Percentiles rank a stretch among this genome's conserved stretches.
These are phyloP conservation scores for Casaregolazyma suthepensis DNA, from an alignment of 1,139 yeast species.

Conservation along the genomic window DNA sequence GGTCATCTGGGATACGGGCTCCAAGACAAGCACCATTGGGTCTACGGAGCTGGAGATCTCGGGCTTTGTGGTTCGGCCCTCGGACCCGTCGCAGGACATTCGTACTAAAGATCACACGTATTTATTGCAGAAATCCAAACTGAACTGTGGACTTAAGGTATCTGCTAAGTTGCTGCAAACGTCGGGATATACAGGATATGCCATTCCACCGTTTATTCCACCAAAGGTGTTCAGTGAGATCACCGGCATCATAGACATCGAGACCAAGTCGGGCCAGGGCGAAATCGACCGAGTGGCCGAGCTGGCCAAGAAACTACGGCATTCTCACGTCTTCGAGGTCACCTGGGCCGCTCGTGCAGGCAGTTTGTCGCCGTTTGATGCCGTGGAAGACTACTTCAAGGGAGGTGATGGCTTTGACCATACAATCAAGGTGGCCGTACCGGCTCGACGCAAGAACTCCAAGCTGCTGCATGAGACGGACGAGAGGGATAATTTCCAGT, in stretches of 20 bases:
- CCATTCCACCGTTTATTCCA: slow-evolving; percentile 27
- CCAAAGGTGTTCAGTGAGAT: slow-evolving; percentile 33
- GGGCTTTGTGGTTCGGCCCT: neutral
- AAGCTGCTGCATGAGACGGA: slow-evolving; percentile 17
- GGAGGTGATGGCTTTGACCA: slow-evolving; percentile 58
- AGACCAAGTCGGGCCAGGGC: neutral
- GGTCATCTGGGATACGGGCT: slow-evolving; percentile 33
- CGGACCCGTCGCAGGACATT: slow-evolving; percentile 54
- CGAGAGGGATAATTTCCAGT: slow-evolving; percentile 19
- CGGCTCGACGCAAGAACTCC: slow-evolving; percentile 3
- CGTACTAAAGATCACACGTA: slow-evolving; percentile 55
- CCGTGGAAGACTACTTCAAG: slow-evolving; percentile 68
- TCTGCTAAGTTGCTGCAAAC: slow-evolving; percentile 42
- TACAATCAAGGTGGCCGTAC: neutral
- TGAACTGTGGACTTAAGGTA: slow-evolving; percentile 66
- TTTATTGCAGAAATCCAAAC: slow-evolving; percentile 67
- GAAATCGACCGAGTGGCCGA: slow-evolving; percentile 3
- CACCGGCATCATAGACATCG: slow-evolving; percentile 28
- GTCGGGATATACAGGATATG: slow-evolving; percentile 39
- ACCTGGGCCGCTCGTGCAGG: slow-evolving; percentile 78
- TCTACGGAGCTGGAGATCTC: slow-evolving; percentile 59
- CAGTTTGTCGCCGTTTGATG: slow-evolving; percentile 64
- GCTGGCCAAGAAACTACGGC: slow-evolving; percentile 17
- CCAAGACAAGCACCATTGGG: slow-evolving; percentile 50
- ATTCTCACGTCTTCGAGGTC: slow-evolving; percentile 35